Evolutionary conservation across 2,329 filamentous ascomycete species (phyloP), one percentile per base, ranked within the genome.

Genomic region (Emergomyces africanus): DNA sequence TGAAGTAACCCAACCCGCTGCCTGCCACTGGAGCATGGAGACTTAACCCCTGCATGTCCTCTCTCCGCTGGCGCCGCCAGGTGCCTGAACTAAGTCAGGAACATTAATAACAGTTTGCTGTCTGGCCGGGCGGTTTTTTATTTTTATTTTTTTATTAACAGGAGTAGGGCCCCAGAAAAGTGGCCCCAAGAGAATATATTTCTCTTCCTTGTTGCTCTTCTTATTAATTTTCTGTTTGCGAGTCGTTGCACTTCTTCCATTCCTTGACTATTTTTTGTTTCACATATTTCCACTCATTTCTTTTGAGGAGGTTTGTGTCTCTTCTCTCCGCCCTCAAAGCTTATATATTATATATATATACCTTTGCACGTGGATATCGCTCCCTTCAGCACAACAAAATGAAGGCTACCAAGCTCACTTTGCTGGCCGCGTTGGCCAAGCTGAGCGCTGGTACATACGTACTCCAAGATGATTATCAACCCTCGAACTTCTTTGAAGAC

Each of bases 361-460:
- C 57, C 37, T 23, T 55, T 59, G 35, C 35, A 41, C 20, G 54
- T 46, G 10, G 12, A 48, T 53, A 60, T 58, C 54, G 1, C 57
- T 59, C 18, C 28, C 8, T 35, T 56, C 20, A 48, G 14, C 51
- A 37, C 15, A 42, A 25, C 44, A 50, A 30, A 18, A 64, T 64
- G 62, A 61, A 58, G 50, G 71, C 74, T 42, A 66, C 65, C 42
- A 57, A 59, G 35, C 77, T 78, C 61, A 66, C 70, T 20, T 68
- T 81, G 51, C 64, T 76, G 61, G 78, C 81, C 61, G 76, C 79
- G 65, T 80, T 80, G 66, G 72, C 71, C 51, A 66, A 63, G 71
- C 72, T 60, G 8, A 57, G 59, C 30, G 14, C 58, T 39, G 61
- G 60, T 44, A 48, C 59, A 20, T 65, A 65, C 41, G 54, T 59